Percentiles rank a stretch among this genome's conserved stretches.
Conservation (phyloP, 2,329 filamentous ascomycete genomes). For the Alternaria tenuissima region DNA sequence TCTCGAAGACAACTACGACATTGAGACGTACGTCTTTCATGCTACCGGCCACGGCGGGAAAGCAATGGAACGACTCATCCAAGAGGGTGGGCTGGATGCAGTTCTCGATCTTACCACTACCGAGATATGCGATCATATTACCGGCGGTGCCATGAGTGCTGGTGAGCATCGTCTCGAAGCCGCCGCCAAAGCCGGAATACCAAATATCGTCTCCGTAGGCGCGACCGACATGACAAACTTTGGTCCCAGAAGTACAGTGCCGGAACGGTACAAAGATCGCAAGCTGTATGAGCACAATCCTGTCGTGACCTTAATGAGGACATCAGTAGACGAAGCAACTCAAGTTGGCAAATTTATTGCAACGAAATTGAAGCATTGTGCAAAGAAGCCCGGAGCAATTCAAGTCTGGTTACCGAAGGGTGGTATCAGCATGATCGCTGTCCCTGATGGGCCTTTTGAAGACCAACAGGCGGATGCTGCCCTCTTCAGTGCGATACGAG, state of each 20-base stretch:
- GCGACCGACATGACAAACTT: slow-evolving; percentile 66
- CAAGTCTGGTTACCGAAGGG: slow-evolving; percentile 67
- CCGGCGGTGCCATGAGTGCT: slow-evolving; percentile 70
- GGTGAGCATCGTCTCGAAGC: slow-evolving; percentile 65
- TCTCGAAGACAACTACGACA: slow-evolving; percentile 51
- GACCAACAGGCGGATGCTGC: slow-evolving; percentile 58
- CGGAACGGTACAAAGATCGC: slow-evolving; percentile 61
- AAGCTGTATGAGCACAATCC: slow-evolving; percentile 72
- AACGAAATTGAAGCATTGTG: slow-evolving; percentile 58
- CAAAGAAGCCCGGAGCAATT: slow-evolving; percentile 53
- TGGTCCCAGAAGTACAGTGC: slow-evolving; percentile 64
- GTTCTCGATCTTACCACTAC: slow-evolving; percentile 76
- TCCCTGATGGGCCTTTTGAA: slow-evolving; percentile 61
- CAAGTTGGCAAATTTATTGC: slow-evolving; percentile 66
- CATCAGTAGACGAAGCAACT: slow-evolving; percentile 64
- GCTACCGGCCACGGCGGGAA: slow-evolving; percentile 73
- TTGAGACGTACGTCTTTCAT: slow-evolving; percentile 73
- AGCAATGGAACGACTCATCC: slow-evolving; percentile 72
- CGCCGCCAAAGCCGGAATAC: slow-evolving; percentile 65
- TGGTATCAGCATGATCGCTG: slow-evolving; percentile 69
- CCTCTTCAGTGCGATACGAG: slow-evolving; percentile 58
- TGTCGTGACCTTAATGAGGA: slow-evolving; percentile 71
- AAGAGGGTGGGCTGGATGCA: slow-evolving; percentile 67
- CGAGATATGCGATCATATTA: slow-evolving; percentile 68
- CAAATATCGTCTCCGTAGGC: slow-evolving; percentile 61